Evolutionary conservation across 2,329 filamentous ascomycete species (phyloP), one percentile per base, ranked within the genome.

Genomic region (Verticillium longisporum): DNA sequence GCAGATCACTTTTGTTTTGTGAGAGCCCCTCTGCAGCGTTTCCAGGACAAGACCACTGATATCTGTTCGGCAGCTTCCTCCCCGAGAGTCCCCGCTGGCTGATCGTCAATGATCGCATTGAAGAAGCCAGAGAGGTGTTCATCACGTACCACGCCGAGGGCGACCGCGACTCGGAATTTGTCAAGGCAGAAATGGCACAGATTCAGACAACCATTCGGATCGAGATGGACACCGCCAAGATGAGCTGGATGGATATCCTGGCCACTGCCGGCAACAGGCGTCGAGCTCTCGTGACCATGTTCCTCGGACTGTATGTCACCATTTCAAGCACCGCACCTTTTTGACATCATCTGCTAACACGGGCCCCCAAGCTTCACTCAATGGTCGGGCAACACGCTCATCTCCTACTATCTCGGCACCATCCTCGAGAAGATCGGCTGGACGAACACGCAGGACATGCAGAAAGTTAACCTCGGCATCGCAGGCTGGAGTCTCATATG

Each of bases 171-270:
- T 83, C 80, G 0, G 72, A 78, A 13, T 77, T 86, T 13, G 83
- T 87, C 32, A 77, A 79, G 58, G 83, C 82, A 9, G 86, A 88
- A 67, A 82, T 87, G 67, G 78, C 78, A 0, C 83, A 88, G 69
- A 88, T 88, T 65, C 75, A 80, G 58, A 77, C 79, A 4, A 83
- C 84, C 0, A 81, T 87, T 66, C 76, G 78, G 34, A 66, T 83
- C 1, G 83, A 87, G 67, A 72, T 81, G 60, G 81, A 87, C 63
- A 71, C 78, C 57, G 78, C 81, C 31, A 81, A 80, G 61, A 72
- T 75, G 62, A 80, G 79, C 6, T 87, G 84, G 83, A 63, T 72
- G 62, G 81, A 84, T 63, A 73, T 85, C 69, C 63, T 85, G 32
- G 73, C 72, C 56, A 82, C 81, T 0, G 61, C 77, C 1, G 83